Base-by-base conservation (phyloP, 768 basidiomycete species). In the Pleurotus tuber-regium region DNA sequence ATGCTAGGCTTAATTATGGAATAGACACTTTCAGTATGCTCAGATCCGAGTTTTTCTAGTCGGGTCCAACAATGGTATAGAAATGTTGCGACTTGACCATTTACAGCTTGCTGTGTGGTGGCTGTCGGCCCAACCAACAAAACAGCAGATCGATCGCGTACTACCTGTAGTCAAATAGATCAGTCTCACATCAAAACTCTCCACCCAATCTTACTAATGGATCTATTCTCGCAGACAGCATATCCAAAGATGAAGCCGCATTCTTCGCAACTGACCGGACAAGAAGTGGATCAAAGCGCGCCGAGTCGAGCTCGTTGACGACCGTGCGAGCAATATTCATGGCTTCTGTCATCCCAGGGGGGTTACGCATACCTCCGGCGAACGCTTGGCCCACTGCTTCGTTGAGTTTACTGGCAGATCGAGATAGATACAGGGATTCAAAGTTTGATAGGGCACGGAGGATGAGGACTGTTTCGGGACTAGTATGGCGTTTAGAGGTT, bases 251-350 rank as follows among this genome's bases (percentile, higher is more conserved):
- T 2, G 78, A 70, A 8, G 76, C 76, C 0, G 80, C 83, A 61
- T 83, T 86, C 65, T 84, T 86, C 11, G 94, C 91, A 6, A 97
- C 85, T 4, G 84, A 76, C 53, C 78, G 79, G 9, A 92, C 83
- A 11, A 99, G 72, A 30, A 98, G 65, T 0, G 96, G 96, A 68
- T 99, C 97, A 63, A 96, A 97, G 55, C 86, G 79, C 11, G 92
- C 92, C 2, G 92, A 83, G 66, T 98, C 94, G 4, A 99, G 79
- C 61, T 98, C 97, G 64, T 98, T 98, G 23, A 83, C 82, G 18
- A 95, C 75, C 1, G 80, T 77, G 8, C 97, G 77, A 1, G 89
- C 86, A 14, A 94, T 75, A 47, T 83, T 83, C 2, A 84, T 69
- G 10, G 91, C 97, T 50, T 98, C 94, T 31, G 73, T 78, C 25